Evolutionary conservation across 495 filamentous ascomycete species (phyloP), one percentile per base, ranked within the genome.

Genomic region (Daldinia bambusicola): DNA sequence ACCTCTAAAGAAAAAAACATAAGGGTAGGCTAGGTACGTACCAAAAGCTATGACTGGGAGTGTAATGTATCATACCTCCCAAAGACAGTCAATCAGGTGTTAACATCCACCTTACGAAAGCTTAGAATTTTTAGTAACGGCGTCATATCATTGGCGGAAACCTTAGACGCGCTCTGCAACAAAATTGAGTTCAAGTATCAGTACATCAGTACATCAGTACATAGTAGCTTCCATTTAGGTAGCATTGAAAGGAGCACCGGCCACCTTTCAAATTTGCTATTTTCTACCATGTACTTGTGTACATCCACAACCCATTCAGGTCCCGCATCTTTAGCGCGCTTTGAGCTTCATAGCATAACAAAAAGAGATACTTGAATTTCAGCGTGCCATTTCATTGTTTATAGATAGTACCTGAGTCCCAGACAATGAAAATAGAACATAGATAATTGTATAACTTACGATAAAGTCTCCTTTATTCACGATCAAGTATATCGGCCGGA

Each of bases 131-230:
- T 2, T 6, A 18, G 56, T 22, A 60, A 43, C 4, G 40, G 14
- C 9, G 26, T 60, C 22, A 45, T 43, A 59, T 71, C 63, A 74
- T 74, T 70, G 71, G 63, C n/a, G 32, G n/a, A 62, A 59, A 63
- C 55, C 38, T 43, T 51, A 55, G 71, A 69, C 71, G 63, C 63
- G 63, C 32, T 40, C 53, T 22, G 32, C 34, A 60, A 34, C 34
- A 36, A n/a, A 45, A 60, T 31, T 22, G 6, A 20, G 20, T 9
- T 16, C 16, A 60, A 43, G 56, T 60, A 60, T 22, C 10, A 12
- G 26, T 60, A 60, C 56, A 53, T 52, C 18, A 14, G 22, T 26
- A 26, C 26, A n/a, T n/a, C n/a, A n/a, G n/a, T n/a, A n/a, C n/a
- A n/a, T 26, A 3, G 26, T 18, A 43, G 40, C 20, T 56, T 16